Evolutionary conservation across 2,329 filamentous ascomycete genomes (phyloP), one percentile per base, ranked within the genome.

Genomic region (Xylaria sp.): DNA sequence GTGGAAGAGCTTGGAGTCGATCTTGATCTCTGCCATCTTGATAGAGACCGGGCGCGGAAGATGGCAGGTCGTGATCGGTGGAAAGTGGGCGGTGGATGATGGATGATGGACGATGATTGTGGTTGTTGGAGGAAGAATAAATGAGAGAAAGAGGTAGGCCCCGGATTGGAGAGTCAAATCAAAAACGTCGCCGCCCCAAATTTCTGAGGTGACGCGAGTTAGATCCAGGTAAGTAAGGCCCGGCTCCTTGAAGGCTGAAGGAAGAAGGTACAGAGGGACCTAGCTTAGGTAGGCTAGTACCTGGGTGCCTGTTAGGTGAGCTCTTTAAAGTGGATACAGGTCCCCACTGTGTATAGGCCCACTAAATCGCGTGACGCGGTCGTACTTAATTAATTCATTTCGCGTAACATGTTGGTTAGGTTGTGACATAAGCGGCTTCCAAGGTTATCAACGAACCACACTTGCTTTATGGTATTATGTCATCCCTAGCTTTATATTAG

Each of bases 1-100:
- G 82, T 97, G 94, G 85, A 99, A 99, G 80, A 90, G 86, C 82
- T 92, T 91, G 84, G 91, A 93, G 85, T 98, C 94, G 85, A 99
- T 98, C 84, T 93, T 93, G 84, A 99, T 97, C 83, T 97, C 93
- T 79, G 86, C 87, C 89, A 90, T 90, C 81, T 79, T 84, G 79
- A 78, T 77, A 75, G 77, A 78, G 78, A 71, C 70, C 64, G 61
- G 66, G 69, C 72, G 71, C 66, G 62, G 69, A 72, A 75, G 74
- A 75, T 75, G 75, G 68, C 74, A 77, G 73, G 69, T 65, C 70
- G 57, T 50, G 65, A 71, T 64, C 69, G 63, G 27, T 63, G 44
- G 35, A 40, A 3, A 10, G 32, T 35, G 32, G 32, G 32, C 32
- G 32, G 32, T 35, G 32, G 8, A n/a, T n/a, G n/a, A n/a, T n/a